Conservation (phyloP, 352 stramenopile genomes). For the Globisporangium nodosum region DNA sequence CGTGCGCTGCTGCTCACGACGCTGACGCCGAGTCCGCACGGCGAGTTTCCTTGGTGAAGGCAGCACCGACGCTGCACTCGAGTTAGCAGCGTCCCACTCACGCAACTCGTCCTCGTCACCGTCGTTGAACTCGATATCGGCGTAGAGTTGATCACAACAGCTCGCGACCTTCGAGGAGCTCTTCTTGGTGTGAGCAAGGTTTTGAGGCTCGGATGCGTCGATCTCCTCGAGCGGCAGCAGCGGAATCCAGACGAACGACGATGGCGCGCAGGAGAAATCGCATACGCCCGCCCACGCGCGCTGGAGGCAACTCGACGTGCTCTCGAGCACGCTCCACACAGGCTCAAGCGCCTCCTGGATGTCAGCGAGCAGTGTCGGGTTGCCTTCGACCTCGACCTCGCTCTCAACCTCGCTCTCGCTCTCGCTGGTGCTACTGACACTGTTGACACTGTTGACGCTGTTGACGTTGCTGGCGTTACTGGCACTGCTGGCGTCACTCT, state of each 20-base stretch:
- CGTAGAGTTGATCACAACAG: slow-evolving; percentile 1
- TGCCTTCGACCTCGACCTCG: not conserved
- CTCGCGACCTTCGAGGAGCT: not conserved
- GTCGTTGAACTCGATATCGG: slow-evolving; percentile 4
- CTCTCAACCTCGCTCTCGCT: not conserved
- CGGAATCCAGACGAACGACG: slow-evolving; percentile 2
- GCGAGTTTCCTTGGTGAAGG: not conserved
- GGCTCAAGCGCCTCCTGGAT: slow-evolving; percentile 10
- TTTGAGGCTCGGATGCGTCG: not conserved
- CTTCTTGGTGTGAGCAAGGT: not conserved
- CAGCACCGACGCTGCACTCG: not conserved
- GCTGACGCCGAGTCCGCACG: slow-evolving; percentile 14
- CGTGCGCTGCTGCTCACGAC: slow-evolving; percentile 6
- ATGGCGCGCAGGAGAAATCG: slow-evolving; percentile 2
- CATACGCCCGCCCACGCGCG: not conserved
- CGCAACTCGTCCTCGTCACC: not conserved
- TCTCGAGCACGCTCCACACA: slow-evolving; percentile 6
- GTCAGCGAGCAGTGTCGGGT: slow-evolving; percentile 10
- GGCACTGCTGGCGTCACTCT: not conserved
- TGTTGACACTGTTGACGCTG: not conserved
- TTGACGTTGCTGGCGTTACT: not conserved
- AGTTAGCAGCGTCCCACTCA: not conserved
- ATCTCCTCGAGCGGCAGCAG: not conserved
- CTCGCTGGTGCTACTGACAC: not conserved
- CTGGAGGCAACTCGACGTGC: slow-evolving; percentile 10